Base-by-base conservation (phyloP, 2,329 filamentous ascomycete species). In the Ophiostoma perfectum region DNA sequence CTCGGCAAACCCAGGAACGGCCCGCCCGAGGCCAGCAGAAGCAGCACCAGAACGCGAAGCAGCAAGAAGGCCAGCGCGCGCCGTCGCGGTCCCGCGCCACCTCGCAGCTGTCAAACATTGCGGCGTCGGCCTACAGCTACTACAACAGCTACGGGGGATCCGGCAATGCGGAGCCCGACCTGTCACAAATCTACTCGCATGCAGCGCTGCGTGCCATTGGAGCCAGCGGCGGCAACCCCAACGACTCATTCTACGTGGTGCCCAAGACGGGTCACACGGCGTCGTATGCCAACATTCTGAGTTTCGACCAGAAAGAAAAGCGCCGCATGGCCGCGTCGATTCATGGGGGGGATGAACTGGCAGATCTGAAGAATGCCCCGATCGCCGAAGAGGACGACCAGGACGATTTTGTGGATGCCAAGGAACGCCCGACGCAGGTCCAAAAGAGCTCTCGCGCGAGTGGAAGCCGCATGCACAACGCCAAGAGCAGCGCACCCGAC, bases 241-340 rank as follows among this genome's bases (percentile, higher is more conserved):
- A 83, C 69, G 90, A 91, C 74, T 95, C 91, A 8, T 99, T 99
- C 80, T 98, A 97, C 76, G 90, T 98, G 1, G 95, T 99, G 0
- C 95, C 94, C 4, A 91, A 91, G 0, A 92, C 91, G 18, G 94
- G 95, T 5, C 93, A 94, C 72, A 97, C 93, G 2, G 90, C 93
- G 70, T 95, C 93, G 0, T 99, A 98, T 75, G 93, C 95, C 62
- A 93, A 90, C 71, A 97, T 99, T 66, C 81, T 97, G 27, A 89
- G 82, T 58, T 88, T 86, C 73, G 87, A 86, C 47, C 85, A 88
- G 72, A 89, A 89, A 74, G 87, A 89, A 75, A 87, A 85, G 75
- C 82, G 86, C 8, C 84, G 87, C 9, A 65, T 14, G 66, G 36
- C 36, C 4, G 65, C 27, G 49, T 5, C n/a, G 36, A 38, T 63